phyloP scores from a whole-genome alignment of 1,284 basidiomycete genomes.

The Ceratobasidium sp. region DNA sequence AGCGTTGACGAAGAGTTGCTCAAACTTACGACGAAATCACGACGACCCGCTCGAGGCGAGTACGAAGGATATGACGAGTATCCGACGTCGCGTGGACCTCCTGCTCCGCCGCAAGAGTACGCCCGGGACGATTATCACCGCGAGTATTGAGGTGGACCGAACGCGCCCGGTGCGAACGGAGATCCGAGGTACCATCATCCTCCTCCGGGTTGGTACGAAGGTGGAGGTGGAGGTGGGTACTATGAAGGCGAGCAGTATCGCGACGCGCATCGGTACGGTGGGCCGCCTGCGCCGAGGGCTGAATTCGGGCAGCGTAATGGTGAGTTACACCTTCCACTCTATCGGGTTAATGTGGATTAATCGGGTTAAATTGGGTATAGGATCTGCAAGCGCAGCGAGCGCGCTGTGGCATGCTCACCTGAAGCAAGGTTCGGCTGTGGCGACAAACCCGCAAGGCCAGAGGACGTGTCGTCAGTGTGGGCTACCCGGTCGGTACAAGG shows the following conservation, averaged over 20 bases:
- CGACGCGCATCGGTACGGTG: background rate
- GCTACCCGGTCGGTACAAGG: slow-evolving; percentile 77
- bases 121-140: background rate
- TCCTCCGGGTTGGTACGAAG: slow-evolving; percentile 3
- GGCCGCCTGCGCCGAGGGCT: background rate
- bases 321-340: background rate
- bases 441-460: slow-evolving; percentile 74
- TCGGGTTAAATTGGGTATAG: background rate
- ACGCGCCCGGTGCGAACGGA: slow-evolving; percentile 14
- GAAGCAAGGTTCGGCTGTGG: slow-evolving; percentile 38
- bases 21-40: slow-evolving; percentile 27
- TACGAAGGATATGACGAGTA: slow-evolving; percentile 6
- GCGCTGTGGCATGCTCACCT: slow-evolving; percentile 40
- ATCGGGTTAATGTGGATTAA: too few relatives aligned
- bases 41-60: slow-evolving; percentile 4
- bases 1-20: slow-evolving; percentile 39
- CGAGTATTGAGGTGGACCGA: slow-evolving; percentile 9
- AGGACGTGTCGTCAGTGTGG: slow-evolving; percentile 81
- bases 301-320: slow-evolving; percentile 31
- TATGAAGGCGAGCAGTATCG: slow-evolving; percentile 19
- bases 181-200: slow-evolving; percentile 14
- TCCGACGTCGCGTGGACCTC: background rate
- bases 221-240: too few relatives aligned
- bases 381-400: slow-evolving; percentile 1
- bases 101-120: slow-evolving; percentile 10